Conservation (phyloP, 2,329 filamentous ascomycete species). For the Neobulgaria alba region DNA sequence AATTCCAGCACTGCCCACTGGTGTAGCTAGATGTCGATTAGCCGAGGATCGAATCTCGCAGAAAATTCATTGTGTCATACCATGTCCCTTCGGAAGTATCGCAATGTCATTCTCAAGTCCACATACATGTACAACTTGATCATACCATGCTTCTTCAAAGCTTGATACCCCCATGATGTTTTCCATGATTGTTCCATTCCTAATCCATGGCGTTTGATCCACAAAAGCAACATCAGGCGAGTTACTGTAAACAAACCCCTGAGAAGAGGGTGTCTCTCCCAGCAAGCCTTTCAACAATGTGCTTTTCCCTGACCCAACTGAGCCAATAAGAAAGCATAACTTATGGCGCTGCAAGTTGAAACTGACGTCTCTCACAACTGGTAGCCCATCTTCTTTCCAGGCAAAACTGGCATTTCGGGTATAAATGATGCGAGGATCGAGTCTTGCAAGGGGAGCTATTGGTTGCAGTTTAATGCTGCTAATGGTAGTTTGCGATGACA, state of each 20-base stretch:
- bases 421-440: constrained; percentile 10
- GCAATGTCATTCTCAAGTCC: not conserved
- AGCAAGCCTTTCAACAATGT: constrained; percentile 26
- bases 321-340: constrained; percentile 26
- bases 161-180: not conserved
- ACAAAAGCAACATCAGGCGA: constrained; percentile 31
- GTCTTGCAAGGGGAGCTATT: no score
- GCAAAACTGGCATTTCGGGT: constrained; percentile 21
- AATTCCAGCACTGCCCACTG: constrained; percentile 22
- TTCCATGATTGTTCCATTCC: constrained; percentile 31
- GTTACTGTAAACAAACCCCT: constrained; percentile 21
- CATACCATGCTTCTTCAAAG: constrained; percentile 1
- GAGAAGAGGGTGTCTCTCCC: constrained; percentile 19
- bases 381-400: constrained; percentile 11
- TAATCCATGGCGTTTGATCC: constrained; percentile 38
- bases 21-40: not conserved
- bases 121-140: not conserved
- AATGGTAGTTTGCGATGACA: not conserved
- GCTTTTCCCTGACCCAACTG: constrained; percentile 28
- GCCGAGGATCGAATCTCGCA: no score
- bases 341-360: constrained; percentile 11
- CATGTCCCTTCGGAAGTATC: not conserved
- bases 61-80: no score
- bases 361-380: constrained; percentile 15
- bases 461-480: constrained; percentile 8